Evolutionary conservation across 2,329 filamentous ascomycete species (phyloP).

Genomic region (Paramyrothecium roridum): DNA sequence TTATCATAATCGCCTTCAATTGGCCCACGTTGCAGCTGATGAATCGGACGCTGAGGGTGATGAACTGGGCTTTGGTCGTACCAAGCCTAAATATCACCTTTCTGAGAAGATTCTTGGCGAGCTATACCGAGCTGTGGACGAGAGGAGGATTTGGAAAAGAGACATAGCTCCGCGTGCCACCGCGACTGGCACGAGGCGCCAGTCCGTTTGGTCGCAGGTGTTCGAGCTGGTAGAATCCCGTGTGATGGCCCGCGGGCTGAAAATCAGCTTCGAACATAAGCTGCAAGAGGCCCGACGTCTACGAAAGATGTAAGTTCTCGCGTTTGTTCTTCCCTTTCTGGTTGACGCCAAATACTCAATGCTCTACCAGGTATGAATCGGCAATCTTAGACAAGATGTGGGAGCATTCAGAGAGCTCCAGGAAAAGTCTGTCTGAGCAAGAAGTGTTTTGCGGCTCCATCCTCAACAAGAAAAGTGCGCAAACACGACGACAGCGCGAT

Average conservation of each 20-base stretch:
- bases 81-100: conserved; percentile 56
- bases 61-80: conserved; percentile 39
- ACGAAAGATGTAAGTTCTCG: not conserved
- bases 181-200: too few relatives aligned
- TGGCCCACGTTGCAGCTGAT: too few relatives aligned
- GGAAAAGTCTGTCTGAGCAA: conserved; percentile 40
- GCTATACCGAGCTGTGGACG: conserved; percentile 71
- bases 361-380: not conserved
- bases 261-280: not conserved
- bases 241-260: not conserved
- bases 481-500: conserved; percentile 49
- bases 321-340: too few relatives aligned
- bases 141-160: conserved; percentile 59
- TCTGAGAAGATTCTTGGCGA: conserved; percentile 67
- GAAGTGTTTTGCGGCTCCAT: conserved; percentile 56
- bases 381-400: not conserved
- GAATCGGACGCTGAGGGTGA: conserved; percentile 34
- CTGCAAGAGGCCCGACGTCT: not conserved
- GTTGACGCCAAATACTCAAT: too few relatives aligned
- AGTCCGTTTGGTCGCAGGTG: conserved; percentile 14
- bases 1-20: too few relatives aligned
- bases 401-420: conserved; percentile 42
- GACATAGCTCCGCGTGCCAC: too few relatives aligned
- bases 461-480: conserved; percentile 46
- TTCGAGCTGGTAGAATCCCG: conserved; percentile 3